Percentiles rank a stretch among this genome's conserved stretches.
These are phyloP conservation scores for Hypoxylon subgilvum DNA, from an alignment of 495 filamentous ascomycete genomes.

Conservation along the genomic window DNA sequence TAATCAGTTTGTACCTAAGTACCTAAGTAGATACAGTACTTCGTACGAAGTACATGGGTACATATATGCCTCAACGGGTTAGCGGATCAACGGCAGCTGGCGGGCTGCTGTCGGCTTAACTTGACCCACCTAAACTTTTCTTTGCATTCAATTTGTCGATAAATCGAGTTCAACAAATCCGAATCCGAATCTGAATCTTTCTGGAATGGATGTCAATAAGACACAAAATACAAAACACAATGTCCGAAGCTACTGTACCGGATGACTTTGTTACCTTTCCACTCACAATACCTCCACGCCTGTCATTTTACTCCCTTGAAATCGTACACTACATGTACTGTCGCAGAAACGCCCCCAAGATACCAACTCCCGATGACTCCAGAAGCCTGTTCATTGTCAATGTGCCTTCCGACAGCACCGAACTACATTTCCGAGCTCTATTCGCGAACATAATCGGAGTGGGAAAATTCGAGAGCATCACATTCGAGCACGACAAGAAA, in stretches of 20 bases:
- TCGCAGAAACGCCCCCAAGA: constrained; percentile 76
- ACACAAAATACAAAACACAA: too few relatives aligned
- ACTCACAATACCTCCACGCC: constrained; percentile 66
- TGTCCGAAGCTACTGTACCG: constrained; percentile 33
- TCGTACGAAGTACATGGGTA: too few relatives aligned
- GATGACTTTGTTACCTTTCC: constrained; percentile 59
- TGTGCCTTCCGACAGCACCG: constrained; percentile 82
- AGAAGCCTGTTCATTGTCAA: constrained; percentile 88
- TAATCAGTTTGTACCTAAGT: too few relatives aligned
- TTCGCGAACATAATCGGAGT: constrained; percentile 73
- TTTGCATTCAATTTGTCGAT: too few relatives aligned
- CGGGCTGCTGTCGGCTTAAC: too few relatives aligned
- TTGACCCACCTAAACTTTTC: too few relatives aligned
- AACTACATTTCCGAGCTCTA: constrained; percentile 73
- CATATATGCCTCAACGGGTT: too few relatives aligned
- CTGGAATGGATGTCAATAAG: too few relatives aligned
- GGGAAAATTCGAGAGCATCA: constrained; percentile 74
- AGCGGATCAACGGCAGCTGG: too few relatives aligned
- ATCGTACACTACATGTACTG: constrained; percentile 86
- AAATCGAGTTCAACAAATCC: too few relatives aligned
- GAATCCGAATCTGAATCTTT: too few relatives aligned
- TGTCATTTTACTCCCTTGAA: constrained; percentile 61
- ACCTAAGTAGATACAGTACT: too few relatives aligned
- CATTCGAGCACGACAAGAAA: constrained; percentile 66
- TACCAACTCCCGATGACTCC: constrained; percentile 71